Percentiles rank a stretch among this genome's conserved stretches.
Conservation (phyloP, 2,329 filamentous ascomycete species). For the Tolypocladium tropicale region DNA sequence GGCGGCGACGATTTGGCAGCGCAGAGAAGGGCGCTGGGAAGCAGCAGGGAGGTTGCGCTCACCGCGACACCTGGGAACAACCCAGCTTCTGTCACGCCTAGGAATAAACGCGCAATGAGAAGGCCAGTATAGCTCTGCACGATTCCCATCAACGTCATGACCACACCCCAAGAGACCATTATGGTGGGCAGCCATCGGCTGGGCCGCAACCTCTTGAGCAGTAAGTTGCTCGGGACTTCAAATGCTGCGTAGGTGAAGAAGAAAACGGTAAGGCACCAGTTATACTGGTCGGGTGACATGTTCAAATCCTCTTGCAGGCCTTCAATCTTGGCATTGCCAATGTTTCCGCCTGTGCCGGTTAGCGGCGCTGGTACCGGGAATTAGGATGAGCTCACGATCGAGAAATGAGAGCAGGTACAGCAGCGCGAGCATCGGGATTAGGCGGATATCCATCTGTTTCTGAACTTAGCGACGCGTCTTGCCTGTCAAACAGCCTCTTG, state of each 20-base stretch:
- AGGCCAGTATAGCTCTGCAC: constrained; percentile 37
- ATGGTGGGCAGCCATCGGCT: constrained; percentile 67
- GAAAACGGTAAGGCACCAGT: constrained; percentile 60
- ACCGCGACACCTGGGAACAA: constrained; percentile 53
- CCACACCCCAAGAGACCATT: constrained; percentile 51
- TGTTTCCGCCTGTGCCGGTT: constrained; percentile 41
- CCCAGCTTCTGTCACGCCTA: constrained; percentile 58
- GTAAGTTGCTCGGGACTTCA: constrained; percentile 66
- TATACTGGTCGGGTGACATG: constrained; percentile 60
- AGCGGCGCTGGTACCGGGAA: not conserved
- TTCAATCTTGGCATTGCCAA: constrained; percentile 57
- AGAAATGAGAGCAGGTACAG: constrained; percentile 62
- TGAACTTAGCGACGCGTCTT: constrained; percentile 3
- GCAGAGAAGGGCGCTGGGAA: too few species aligned
- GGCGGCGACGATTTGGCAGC: not conserved
- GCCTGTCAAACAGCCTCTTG: too few species aligned
- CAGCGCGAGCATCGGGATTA: constrained; percentile 53
- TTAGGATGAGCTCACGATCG: constrained; percentile 30
- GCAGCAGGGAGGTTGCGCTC: too few species aligned
- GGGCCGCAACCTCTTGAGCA: constrained; percentile 65
- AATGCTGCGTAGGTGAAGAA: constrained; percentile 70
- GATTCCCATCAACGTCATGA: constrained; percentile 44
- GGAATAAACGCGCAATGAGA: constrained; percentile 40
- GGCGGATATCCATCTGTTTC: constrained; percentile 36
- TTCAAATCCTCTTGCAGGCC: constrained; percentile 39